Conservation (phyloP, 2,329 filamentous ascomycete species). For the Trichophyton equinum region DNA sequence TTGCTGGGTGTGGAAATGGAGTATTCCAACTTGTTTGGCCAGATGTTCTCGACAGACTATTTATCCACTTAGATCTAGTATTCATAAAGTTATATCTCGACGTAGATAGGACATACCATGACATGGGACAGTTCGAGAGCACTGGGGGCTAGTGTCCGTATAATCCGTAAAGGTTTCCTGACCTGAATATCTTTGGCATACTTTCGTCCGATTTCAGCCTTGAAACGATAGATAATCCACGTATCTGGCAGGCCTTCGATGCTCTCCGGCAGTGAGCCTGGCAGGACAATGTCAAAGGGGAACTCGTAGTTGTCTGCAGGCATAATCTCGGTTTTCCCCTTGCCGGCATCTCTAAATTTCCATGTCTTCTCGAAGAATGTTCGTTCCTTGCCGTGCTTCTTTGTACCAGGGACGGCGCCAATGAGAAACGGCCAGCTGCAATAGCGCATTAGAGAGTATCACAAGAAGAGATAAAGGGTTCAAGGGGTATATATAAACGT, state of each 20-base stretch:
- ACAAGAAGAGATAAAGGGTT: background rate
- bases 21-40: slow-evolving; percentile 96
- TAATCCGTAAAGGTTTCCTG: slow-evolving; percentile 64
- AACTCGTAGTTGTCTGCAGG: slow-evolving; percentile 71
- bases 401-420: slow-evolving; percentile 25
- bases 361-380: slow-evolving; percentile 57
- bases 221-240: slow-evolving; percentile 79
- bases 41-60: slow-evolving; percentile 75
- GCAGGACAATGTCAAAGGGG: slow-evolving; percentile 63
- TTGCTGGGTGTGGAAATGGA: slow-evolving; percentile 87
- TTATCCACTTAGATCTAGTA: background rate
- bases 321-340: slow-evolving; percentile 43
- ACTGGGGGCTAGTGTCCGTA: slow-evolving; percentile 62
- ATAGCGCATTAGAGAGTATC: background rate
- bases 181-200: slow-evolving; percentile 76
- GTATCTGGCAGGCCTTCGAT: slow-evolving; percentile 80
- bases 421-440: slow-evolving; percentile 15
- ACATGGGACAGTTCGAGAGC: slow-evolving; percentile 70
- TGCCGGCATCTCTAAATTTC: slow-evolving; percentile 49
- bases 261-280: slow-evolving; percentile 62
- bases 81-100: background rate
- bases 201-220: slow-evolving; percentile 82
- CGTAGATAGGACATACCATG: slow-evolving; percentile 45
- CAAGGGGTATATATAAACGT: slow-evolving; percentile 26
- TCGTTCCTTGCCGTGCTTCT: slow-evolving; percentile 31